Percentiles rank a stretch among this genome's conserved stretches.
Conservation (phyloP, 2,329 filamentous ascomycete genomes). For the Colletotrichum sp. region DNA sequence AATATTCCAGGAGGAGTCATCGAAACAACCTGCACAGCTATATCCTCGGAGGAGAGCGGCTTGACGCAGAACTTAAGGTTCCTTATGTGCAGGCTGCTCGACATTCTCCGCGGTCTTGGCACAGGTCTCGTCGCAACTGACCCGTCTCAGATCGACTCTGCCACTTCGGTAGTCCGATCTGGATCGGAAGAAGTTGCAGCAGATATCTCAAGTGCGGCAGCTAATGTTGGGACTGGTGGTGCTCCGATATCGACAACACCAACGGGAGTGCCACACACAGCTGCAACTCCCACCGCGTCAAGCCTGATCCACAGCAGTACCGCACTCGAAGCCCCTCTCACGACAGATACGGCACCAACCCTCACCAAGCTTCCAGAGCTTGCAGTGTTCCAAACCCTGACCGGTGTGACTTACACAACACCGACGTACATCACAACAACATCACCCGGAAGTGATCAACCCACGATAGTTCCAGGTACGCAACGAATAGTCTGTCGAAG, state of each 20-base stretch:
- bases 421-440: not conserved
- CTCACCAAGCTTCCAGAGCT: not conserved
- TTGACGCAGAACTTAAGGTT: rapidly evolving
- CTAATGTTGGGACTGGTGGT: not conserved
- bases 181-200: not conserved
- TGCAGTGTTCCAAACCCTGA: not conserved
- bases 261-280: not conserved
- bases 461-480: not conserved
- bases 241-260: not conserved
- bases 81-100: not conserved
- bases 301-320: not conserved
- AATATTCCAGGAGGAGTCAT: not conserved
- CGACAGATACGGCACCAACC: not conserved
- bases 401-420: not conserved
- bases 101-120: not conserved
- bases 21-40: rapidly evolving
- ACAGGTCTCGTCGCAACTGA: not conserved
- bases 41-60: rapidly evolving
- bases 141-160: not conserved
- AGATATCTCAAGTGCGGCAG: not conserved
- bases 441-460: not conserved
- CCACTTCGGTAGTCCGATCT: not conserved
- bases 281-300: not conserved
- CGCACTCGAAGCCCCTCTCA: not conserved
- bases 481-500: not conserved